These are phyloP conservation scores for Nannizziopsis barbatae DNA, from an alignment of 2,329 filamentous ascomycete genomes.

Conservation along the genomic window DNA sequence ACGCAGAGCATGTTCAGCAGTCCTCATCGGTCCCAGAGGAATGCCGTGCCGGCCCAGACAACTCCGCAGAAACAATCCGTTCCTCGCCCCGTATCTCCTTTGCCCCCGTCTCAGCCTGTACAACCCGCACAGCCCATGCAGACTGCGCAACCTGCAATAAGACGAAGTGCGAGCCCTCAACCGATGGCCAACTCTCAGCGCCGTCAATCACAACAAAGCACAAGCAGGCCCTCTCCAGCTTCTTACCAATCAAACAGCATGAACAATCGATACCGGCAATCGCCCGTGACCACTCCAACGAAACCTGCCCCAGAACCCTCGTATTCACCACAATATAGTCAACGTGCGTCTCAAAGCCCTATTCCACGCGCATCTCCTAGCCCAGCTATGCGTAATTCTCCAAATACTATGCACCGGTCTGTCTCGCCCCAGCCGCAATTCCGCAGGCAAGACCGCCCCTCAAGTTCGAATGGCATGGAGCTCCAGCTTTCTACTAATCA, in stretches of 20 bases:
- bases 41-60: slow-evolving; percentile 17
- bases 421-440: slow-evolving; percentile 45
- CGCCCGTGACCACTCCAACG: slow-evolving; percentile 19
- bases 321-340: slow-evolving; percentile 31
- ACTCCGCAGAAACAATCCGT: slow-evolving; percentile 27
- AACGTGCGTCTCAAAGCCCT: slow-evolving; percentile 17
- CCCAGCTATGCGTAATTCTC: slow-evolving; percentile 30
- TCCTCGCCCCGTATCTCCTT: slow-evolving; percentile 27
- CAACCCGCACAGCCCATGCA: too few relatives aligned
- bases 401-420: slow-evolving; percentile 32
- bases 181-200: slow-evolving; percentile 17
- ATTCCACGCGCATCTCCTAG: slow-evolving; percentile 33
- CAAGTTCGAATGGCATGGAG: slow-evolving; percentile 49
- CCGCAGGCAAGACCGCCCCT: slow-evolving; percentile 39
- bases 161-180: slow-evolving; percentile 30
- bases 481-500: slow-evolving; percentile 51
- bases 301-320: slow-evolving; percentile 27
- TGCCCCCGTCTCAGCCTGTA: too few relatives aligned
- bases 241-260: slow-evolving; percentile 36
- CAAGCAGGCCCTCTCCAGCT: slow-evolving; percentile 35
- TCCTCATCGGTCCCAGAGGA: slow-evolving; percentile 24
- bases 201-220: slow-evolving; percentile 33
- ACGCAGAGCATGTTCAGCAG: slow-evolving; percentile 62
- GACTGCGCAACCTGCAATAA: slow-evolving; percentile 18
- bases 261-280: slow-evolving; percentile 30